These are phyloP conservation scores for Mycena alexandri DNA, from an alignment of 768 basidiomycete genomes.

Conservation along the genomic window DNA sequence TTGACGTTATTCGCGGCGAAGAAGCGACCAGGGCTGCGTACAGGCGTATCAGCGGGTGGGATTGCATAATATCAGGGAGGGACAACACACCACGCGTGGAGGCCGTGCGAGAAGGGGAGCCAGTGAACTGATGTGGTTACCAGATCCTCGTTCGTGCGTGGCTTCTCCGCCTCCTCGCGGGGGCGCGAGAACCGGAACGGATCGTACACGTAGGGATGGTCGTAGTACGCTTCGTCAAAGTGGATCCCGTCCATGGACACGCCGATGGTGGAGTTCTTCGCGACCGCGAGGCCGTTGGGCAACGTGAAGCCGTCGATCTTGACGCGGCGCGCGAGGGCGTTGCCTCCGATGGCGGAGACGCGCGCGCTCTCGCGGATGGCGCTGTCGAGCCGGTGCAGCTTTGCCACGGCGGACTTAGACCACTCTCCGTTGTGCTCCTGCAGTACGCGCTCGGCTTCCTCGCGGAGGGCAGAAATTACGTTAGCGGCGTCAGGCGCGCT, in stretches of 20 bases:
- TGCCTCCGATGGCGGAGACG: conserved; percentile 24
- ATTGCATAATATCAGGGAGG: not conserved
- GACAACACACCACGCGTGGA: conserved; percentile 24
- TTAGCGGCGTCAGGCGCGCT: conserved; percentile 1
- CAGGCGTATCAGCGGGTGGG: not conserved
- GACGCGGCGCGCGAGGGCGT: conserved; percentile 18
- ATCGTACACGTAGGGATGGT: conserved; percentile 10
- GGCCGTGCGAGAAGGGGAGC: conserved; percentile 25
- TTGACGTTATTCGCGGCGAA: conserved; percentile 37
- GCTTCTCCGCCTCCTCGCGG: conserved; percentile 20
- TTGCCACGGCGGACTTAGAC: conserved; percentile 23
- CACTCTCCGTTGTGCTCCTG: conserved; percentile 28
- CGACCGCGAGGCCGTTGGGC: conserved; percentile 15
- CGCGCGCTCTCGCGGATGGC: conserved; percentile 29
- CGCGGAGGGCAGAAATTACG: conserved; percentile 18
- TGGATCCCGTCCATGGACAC: conserved; percentile 34
- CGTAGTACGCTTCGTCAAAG: conserved; percentile 33
- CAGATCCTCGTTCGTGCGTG: conserved; percentile 17
- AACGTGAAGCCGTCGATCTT: conserved; percentile 17
- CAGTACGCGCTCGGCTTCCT: conserved; percentile 25
- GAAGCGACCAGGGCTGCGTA: conserved; percentile 32
- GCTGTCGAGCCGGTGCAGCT: conserved; percentile 34
- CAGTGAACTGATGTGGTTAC: conserved; percentile 21
- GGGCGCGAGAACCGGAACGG: conserved; percentile 32
- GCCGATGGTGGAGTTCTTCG: conserved; percentile 17